phyloP scores from a whole-genome alignment of 164 flowering plant genomes.

The Paratinospora sagittata region DNA sequence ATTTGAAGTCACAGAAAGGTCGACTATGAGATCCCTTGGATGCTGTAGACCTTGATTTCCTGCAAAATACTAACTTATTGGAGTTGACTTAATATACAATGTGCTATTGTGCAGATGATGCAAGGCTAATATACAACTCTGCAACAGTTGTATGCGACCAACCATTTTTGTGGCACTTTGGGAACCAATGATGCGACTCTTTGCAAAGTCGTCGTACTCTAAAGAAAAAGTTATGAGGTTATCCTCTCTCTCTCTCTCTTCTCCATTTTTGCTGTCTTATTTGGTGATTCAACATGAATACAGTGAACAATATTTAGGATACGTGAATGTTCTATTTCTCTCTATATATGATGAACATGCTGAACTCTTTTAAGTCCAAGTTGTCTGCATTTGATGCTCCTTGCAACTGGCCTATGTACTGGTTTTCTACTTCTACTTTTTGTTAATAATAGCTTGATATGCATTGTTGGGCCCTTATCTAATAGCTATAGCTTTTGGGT shows the following conservation, averaged over 20 bases:
- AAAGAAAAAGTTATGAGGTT: no score
- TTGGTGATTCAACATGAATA: background rate
- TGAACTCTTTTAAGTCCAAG: no score
- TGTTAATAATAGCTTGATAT: no score
- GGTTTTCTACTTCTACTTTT: background rate
- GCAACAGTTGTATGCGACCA: slow-evolving; percentile 32
- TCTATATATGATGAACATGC: background rate
- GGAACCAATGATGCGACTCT: background rate
- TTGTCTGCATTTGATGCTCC: no score
- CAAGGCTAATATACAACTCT: slow-evolving; percentile 37
- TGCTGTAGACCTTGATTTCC: background rate
- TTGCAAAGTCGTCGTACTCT: background rate
- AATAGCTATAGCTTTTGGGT: no score
- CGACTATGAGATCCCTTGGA: background rate
- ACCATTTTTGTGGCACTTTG: slow-evolving; percentile 14
- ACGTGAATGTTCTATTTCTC: background rate
- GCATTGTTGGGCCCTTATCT: no score
- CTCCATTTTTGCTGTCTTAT: background rate
- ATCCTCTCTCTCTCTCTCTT: background rate
- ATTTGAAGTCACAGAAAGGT: background rate
- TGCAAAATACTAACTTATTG: background rate
- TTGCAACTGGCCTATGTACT: background rate
- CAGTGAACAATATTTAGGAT: background rate
- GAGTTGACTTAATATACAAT: background rate
- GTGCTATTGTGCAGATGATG: slow-evolving; percentile 55